phyloP scores from a whole-genome alignment of 495 filamentous ascomycete species.

The Margaritispora aquatica region DNA sequence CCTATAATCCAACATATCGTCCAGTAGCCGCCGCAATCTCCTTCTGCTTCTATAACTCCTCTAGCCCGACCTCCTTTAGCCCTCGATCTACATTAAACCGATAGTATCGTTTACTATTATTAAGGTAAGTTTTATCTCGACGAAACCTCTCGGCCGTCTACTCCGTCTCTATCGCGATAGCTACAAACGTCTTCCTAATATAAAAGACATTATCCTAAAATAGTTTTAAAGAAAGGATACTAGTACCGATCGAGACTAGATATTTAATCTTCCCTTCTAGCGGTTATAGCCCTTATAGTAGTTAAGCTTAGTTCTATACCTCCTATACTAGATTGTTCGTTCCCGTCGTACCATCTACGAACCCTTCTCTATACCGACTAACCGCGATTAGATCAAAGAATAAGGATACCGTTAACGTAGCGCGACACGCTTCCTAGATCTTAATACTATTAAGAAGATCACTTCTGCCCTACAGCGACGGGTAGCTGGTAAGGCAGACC shows the following conservation, averaged over 20 bases:
- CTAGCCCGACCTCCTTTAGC: neutral
- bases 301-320: constrained; percentile 35
- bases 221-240: constrained; percentile 27
- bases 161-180: constrained; percentile 2
- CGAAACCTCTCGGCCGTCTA: neutral
- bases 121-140: neutral
- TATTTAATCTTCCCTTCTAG: constrained; percentile 26
- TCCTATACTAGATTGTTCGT: constrained; percentile 39
- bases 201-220: constrained; percentile 19
- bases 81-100: constrained; percentile 5
- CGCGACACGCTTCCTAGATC: constrained; percentile 42
- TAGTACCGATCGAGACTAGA: constrained; percentile 42
- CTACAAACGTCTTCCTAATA: neutral
- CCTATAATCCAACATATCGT: neutral
- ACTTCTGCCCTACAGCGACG: constrained; percentile 4
- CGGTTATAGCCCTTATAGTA: constrained; percentile 23
- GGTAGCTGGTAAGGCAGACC: neutral
- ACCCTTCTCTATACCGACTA: constrained; percentile 26
- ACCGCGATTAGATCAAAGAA: constrained; percentile 42
- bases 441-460: neutral
- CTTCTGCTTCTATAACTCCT: neutral
- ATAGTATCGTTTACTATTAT: neutral
- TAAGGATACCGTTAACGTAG: constrained; percentile 36
- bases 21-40: neutral
- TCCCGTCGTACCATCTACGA: constrained; percentile 33